phyloP scores from a whole-genome alignment of 2,329 filamentous ascomycete genomes.

The Lecanicillium sp. region DNA sequence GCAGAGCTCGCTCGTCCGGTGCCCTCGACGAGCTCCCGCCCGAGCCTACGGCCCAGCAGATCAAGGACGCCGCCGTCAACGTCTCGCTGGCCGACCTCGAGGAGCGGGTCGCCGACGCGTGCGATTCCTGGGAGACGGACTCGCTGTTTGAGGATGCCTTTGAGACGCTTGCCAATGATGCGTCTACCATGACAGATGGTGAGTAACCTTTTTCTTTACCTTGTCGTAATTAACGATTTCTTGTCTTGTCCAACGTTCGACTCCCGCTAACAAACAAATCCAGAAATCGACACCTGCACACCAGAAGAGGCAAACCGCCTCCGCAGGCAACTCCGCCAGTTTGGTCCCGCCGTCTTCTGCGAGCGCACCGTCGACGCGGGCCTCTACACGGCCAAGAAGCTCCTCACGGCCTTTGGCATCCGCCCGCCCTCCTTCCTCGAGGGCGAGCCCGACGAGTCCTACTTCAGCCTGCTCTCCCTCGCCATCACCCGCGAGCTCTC shows the following conservation, averaged over 20 bases:
- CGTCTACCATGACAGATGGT: too few relatives aligned
- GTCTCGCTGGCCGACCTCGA: constrained; percentile 41
- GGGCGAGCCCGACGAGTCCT: constrained; percentile 59
- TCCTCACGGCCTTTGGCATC: constrained; percentile 82
- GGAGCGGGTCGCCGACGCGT: constrained; percentile 44
- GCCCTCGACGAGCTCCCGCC: constrained; percentile 30
- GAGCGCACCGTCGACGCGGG: constrained; percentile 63
- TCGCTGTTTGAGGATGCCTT: constrained; percentile 59
- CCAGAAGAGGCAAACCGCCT: constrained; percentile 63
- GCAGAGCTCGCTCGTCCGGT: constrained; percentile 29
- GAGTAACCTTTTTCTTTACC: too few relatives aligned
- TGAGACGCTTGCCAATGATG: constrained; percentile 51
- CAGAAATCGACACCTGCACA: constrained; percentile 51
- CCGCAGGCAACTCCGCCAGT: constrained; percentile 63
- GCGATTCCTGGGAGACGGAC: constrained; percentile 56
- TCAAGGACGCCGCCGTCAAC: constrained; percentile 30
- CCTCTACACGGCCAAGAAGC: constrained; percentile 69
- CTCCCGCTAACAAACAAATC: constrained; percentile 11
- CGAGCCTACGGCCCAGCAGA: constrained; percentile 29
- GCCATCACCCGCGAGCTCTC: constrained; percentile 75
- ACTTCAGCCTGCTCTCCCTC: constrained; percentile 67
- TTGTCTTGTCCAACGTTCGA: too few relatives aligned
- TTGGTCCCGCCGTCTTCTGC: constrained; percentile 75
- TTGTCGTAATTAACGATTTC: neutral
- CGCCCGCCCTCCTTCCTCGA: constrained; percentile 68